Percentiles rank a stretch among this genome's conserved stretches.
These are phyloP conservation scores for Centrapalus pauciflorus DNA, from an alignment of 129 eudicot species.

Conservation along the genomic window DNA sequence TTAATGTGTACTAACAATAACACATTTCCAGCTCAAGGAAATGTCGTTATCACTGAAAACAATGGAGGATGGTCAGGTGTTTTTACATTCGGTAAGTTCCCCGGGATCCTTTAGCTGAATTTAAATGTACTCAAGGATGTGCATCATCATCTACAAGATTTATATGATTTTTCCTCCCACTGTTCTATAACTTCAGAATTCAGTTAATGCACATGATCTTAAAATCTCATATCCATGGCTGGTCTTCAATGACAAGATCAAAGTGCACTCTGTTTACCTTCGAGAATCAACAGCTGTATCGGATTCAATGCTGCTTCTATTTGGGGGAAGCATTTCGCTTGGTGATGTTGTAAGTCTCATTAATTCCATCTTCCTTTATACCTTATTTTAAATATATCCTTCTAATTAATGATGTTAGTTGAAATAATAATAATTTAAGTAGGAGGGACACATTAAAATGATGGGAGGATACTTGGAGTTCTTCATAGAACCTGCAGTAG, in stretches of 20 bases:
- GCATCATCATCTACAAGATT: background rate
- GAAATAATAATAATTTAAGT: background rate
- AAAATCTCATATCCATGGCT: slow-evolving; percentile 80
- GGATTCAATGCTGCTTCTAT: slow-evolving; percentile 74
- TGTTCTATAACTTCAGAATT: slow-evolving; percentile 37
- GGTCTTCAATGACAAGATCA: slow-evolving; percentile 82
- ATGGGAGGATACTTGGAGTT: slow-evolving; percentile 86
- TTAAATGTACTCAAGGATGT: background rate
- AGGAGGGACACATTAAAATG: slow-evolving; percentile 88
- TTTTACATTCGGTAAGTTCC: slow-evolving; percentile 59
- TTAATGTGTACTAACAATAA: slow-evolving; percentile 9
- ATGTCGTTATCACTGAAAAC: slow-evolving; percentile 72
- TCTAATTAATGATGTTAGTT: background rate
- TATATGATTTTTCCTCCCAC: background rate
- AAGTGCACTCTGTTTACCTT: slow-evolving; percentile 71
- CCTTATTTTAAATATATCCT: background rate
- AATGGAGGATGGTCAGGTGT: slow-evolving; percentile 85
- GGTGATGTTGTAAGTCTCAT: slow-evolving; percentile 57
- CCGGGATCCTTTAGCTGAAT: background rate
- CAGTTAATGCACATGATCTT: slow-evolving; percentile 68
- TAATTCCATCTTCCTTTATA: background rate
- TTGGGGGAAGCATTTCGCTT: slow-evolving; percentile 61
- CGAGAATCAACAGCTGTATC: slow-evolving; percentile 88
- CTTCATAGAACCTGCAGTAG: slow-evolving; percentile 54
- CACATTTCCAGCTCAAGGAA: slow-evolving; percentile 56